Evolutionary conservation across 768 basidiomycete genomes (phyloP), one percentile per base, ranked within the genome.

Genomic region (Mycena alexandri): DNA sequence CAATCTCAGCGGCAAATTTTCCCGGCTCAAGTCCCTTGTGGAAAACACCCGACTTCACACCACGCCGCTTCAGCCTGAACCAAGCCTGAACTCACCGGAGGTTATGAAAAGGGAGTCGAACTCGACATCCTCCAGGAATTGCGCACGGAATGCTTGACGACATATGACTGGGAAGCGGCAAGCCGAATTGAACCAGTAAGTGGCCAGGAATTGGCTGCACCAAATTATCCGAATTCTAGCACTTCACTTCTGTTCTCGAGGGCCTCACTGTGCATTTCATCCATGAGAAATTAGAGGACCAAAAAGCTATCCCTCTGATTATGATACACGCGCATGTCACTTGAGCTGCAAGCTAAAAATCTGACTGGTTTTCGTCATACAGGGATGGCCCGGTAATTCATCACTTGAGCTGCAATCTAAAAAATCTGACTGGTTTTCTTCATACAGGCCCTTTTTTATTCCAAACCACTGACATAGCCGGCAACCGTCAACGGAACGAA

Each of bases 201-300:
- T 43, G 13, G 9, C n/a, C n/a, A n/a, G n/a, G n/a, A n/a, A n/a
- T n/a, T n/a, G n/a, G n/a, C n/a, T n/a, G n/a, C n/a, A n/a, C n/a
- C n/a, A n/a, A n/a, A n/a, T n/a, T n/a, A n/a, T n/a, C n/a, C n/a
- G n/a, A n/a, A n/a, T n/a, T n/a, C n/a, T n/a, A n/a, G n/a, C n/a
- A n/a, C n/a, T 72, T 53, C 47, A 70, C 63, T 12, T 67, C 65
- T 21, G 29, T 34, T 16, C 61, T 72, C 46, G 73, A 71, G 34
- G 60, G 63, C 2, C 60, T 38, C 17, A 61, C 47, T 24, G 48
- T 61, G 5, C 58, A 60, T 41, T 50, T 60, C 36, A 24, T 60
- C 33, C 58, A 60, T 34, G 34, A 60, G 24, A 60, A 60, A 41
- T 60, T 46, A 0, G n/a, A 7, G 34, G 58, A 60, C 22, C 21